Evolutionary conservation across 2,329 filamentous ascomycete species (phyloP).

Genomic region (Hypoxylon sp.): DNA sequence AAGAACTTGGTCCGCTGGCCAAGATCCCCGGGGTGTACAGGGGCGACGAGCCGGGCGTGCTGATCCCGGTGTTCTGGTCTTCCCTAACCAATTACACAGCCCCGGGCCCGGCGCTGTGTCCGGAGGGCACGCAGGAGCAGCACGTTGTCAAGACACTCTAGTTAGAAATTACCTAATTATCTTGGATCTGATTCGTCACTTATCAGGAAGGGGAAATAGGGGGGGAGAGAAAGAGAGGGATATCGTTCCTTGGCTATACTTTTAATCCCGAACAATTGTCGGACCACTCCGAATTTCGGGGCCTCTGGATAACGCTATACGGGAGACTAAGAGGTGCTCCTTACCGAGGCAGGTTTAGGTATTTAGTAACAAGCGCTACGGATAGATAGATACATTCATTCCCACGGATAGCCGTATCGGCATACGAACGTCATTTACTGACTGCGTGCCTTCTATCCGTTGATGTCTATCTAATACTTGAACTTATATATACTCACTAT

Average conservation of each 20-base stretch:
- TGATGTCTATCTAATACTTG: not conserved
- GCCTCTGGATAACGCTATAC: constrained; percentile 23
- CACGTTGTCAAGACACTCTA: constrained; percentile 21
- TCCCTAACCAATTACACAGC: constrained; percentile 34
- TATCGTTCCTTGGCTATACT: constrained; percentile 15
- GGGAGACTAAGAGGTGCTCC: constrained; percentile 18
- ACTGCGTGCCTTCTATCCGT: constrained; percentile 1
- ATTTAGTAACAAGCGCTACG: constrained; percentile 22
- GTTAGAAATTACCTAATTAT: not conserved
- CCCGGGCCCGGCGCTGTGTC: constrained; percentile 36
- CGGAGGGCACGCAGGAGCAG: constrained; percentile 27
- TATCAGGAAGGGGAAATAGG: too few relatives aligned
- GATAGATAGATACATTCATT: constrained; percentile 7
- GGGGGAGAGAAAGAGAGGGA: too few relatives aligned
- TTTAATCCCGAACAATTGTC: constrained; percentile 24
- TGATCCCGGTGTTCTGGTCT: constrained; percentile 40
- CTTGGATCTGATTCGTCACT: too few relatives aligned
- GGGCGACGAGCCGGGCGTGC: constrained; percentile 31
- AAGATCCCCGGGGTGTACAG: constrained; percentile 37
- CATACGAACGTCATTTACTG: constrained; percentile 8
- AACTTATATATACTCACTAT: too few relatives aligned
- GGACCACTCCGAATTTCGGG: constrained; percentile 34
- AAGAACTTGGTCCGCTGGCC: constrained; percentile 20
- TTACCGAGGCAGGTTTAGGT: constrained; percentile 27
- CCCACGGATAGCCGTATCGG: constrained; percentile 10